phyloP scores from a whole-genome alignment of 768 basidiomycete genomes.

The Lactarius psammicola region DNA sequence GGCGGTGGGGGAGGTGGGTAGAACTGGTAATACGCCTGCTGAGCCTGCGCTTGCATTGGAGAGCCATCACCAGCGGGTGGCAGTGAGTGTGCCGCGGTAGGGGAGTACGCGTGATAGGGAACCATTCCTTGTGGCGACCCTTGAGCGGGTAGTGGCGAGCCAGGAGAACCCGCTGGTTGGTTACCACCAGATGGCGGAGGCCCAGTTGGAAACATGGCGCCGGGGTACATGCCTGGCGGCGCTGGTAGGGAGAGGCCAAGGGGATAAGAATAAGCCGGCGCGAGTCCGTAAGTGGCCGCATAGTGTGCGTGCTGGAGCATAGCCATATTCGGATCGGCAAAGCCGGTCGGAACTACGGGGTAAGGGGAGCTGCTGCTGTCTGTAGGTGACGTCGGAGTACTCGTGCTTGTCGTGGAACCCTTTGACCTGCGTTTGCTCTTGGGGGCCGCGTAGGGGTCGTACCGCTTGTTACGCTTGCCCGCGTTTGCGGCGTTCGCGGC shows the following conservation, averaged over 20 bases:
- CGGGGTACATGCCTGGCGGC: slow-evolving; percentile 9
- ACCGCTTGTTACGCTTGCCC: slow-evolving; percentile 36
- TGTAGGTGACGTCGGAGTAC: slow-evolving; percentile 24
- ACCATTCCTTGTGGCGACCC: slow-evolving; percentile 13
- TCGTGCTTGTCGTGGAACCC: slow-evolving; percentile 10
- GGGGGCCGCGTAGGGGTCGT: slow-evolving; percentile 35
- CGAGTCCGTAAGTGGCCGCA: slow-evolving; percentile 22
- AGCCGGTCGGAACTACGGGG: slow-evolving; percentile 14
- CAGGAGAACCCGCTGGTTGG: slow-evolving; percentile 13
- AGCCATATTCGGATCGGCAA: slow-evolving; percentile 25
- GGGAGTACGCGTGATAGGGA: slow-evolving; percentile 17
- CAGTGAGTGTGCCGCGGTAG: neutral
- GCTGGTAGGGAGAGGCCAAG: slow-evolving; percentile 25
- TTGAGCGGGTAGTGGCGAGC: slow-evolving; percentile 17
- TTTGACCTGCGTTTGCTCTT: slow-evolving; percentile 27
- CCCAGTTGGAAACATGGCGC: slow-evolving; percentile 17
- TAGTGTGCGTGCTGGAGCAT: slow-evolving; percentile 30
- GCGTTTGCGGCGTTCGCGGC: slow-evolving; percentile 15
- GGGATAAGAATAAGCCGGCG: slow-evolving; percentile 23
- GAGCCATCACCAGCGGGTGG: slow-evolving; percentile 17
- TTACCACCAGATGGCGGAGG: slow-evolving; percentile 11
- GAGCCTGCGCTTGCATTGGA: slow-evolving; percentile 14
- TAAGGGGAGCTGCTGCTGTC: slow-evolving; percentile 15
- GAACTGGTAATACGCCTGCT: slow-evolving; percentile 26
- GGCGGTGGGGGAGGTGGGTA: slow-evolving; percentile 24